Evolutionary conservation across 495 filamentous ascomycete species (phyloP), one percentile per base, ranked within the genome.

Genomic region (Penicillium pancosmium): DNA sequence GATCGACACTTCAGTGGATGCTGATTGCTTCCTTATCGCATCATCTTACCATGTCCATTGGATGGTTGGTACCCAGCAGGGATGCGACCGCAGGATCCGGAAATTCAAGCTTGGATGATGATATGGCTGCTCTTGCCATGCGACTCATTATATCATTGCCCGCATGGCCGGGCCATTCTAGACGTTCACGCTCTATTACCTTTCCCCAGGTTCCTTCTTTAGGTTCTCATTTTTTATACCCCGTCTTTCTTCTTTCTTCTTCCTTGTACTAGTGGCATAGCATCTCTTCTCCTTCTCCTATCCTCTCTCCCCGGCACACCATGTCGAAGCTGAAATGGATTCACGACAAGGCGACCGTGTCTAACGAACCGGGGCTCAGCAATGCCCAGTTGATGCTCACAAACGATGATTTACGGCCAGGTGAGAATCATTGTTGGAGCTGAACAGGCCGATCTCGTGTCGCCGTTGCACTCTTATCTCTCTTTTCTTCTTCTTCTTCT

Each of bases 371-470:
- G 5, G 92, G 91, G 27, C 80, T 97, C 67, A 90, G 86, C 43
- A 91, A 85, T 63, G 82, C 89, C 31, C 90, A 97, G 78, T 76
- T 96, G 67, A 93, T 97, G 91, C 82, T 97, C 71, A 89, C 86
- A 55, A 97, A 97, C 71, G 73, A 89, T 74, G 93, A 97, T 73
- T 80, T 97, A 62, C 92, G 91, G 68, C 93, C 93, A 71, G 85
- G 85, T 87, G 73, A 66, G 78, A 64, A n/a, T 16, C 25, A 12
- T 54, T 16, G 1, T 31, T n/a, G 23, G 40, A 52, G 54, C 50
- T 44, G 15, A 40, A 27, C 21, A 13, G 11, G 46, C 15, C 33
- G 31, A 44, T 58, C 35, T 15, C 46, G 31, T 9, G 48, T 49
- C 27, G 40, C 41, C 46, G 25, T 5, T 53, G 43, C 31, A 27